A percentile compares a stretch with the other conserved stretches of the same genome.
Conservation (phyloP, 768 basidiomycete genomes). For the Thelephora ganbajun region DNA sequence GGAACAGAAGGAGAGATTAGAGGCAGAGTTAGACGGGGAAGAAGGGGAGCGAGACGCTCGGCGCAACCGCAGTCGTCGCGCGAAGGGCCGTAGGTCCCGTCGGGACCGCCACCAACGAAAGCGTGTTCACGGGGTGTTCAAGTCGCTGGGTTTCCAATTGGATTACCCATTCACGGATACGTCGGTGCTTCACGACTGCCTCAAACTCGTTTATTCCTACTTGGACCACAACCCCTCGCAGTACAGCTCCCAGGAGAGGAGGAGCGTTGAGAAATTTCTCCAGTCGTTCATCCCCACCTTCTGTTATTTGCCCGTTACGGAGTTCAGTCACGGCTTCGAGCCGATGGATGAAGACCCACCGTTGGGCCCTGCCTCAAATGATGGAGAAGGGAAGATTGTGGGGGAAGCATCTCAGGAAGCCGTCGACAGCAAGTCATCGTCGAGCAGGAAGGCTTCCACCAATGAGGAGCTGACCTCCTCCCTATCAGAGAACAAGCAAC, state of each 20-base stretch:
- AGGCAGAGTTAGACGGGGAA: slow-evolving; percentile 10
- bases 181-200: slow-evolving; percentile 70
- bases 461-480: slow-evolving; percentile 11
- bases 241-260: slow-evolving; percentile 66
- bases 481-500: slow-evolving; percentile 7
- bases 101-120: slow-evolving; percentile 6
- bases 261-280: slow-evolving; percentile 74
- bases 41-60: slow-evolving; percentile 16
- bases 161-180: slow-evolving; percentile 68
- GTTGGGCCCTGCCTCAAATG: no score
- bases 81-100: slow-evolving; percentile 16
- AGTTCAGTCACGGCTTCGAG: slow-evolving; percentile 51
- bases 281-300: slow-evolving; percentile 73
- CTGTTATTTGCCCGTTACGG: slow-evolving; percentile 53
- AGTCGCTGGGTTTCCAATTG: slow-evolving; percentile 55
- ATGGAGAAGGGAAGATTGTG: no score
- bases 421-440: no score
- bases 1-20: slow-evolving; percentile 32
- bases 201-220: slow-evolving; percentile 85
- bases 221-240: slow-evolving; percentile 74
- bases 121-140: neutral
- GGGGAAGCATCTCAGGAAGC: no score
- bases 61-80: slow-evolving; percentile 12
- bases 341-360: slow-evolving; percentile 30
- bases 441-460: neutral